Conservation (phyloP, 495 filamentous ascomycete species). For the Neurospora sublineolata region DNA sequence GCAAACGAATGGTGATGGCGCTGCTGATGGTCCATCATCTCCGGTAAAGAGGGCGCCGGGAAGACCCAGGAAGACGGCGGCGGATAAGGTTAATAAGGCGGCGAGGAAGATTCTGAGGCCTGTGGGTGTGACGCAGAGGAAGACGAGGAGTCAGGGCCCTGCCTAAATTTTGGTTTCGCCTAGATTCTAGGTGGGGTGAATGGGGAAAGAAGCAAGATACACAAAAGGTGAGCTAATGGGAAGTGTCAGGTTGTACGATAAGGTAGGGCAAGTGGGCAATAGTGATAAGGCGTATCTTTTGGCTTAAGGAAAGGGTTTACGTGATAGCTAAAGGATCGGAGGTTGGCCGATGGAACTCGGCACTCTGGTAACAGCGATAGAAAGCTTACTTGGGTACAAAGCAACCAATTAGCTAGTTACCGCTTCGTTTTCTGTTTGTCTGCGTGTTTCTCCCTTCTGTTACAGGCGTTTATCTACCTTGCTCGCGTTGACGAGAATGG, state of each 20-base stretch:
- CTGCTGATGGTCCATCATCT: not conserved
- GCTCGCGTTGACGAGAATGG: not conserved
- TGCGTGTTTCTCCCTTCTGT: not conserved
- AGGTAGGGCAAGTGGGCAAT: not conserved
- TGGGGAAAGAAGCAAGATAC: not conserved
- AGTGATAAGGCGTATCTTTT: not conserved
- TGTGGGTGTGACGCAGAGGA: conserved; percentile 28
- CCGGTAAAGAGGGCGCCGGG: not conserved
- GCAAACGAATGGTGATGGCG: conserved; percentile 5
- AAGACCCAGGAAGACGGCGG: not conserved
- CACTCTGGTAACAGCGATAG: not conserved
- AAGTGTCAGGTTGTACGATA: not conserved
- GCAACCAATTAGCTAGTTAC: not conserved
- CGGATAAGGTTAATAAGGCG: not conserved
- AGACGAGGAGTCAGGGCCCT: conserved; percentile 36
- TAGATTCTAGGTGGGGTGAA: not conserved
- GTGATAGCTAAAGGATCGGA: not conserved
- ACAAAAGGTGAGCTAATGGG: not conserved
- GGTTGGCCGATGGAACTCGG: not conserved
- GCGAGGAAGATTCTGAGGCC: conserved; percentile 2
- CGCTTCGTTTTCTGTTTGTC: not conserved
- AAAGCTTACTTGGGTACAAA: not conserved
- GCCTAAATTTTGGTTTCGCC: conserved; percentile 8
- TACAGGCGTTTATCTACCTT: not conserved
- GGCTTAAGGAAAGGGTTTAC: not conserved